Percentiles rank a stretch among this genome's conserved stretches.
These are phyloP conservation scores for Pachysandra terminalis DNA, from an alignment of 164 flowering plant species.

Conservation along the genomic window DNA sequence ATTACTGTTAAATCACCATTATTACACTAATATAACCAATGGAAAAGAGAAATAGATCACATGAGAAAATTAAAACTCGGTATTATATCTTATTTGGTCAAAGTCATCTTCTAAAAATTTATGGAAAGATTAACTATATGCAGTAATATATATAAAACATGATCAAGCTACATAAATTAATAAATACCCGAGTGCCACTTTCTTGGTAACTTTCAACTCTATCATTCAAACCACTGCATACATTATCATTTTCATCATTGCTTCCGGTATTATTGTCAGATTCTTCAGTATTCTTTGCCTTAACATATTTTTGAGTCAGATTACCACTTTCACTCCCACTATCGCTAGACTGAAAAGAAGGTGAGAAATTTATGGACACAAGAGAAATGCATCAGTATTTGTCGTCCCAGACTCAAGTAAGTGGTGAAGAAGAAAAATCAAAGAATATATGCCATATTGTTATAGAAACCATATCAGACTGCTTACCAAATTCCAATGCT, in stretches of 20 bases:
- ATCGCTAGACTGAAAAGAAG: constrained; percentile 53
- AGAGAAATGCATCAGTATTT: neutral
- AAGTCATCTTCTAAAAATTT: neutral
- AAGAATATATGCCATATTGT: too few species aligned
- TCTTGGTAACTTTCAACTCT: constrained; percentile 62
- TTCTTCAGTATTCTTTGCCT: constrained; percentile 34
- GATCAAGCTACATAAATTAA: neutral
- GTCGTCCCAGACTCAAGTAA: too few species aligned
- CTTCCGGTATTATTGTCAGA: constrained; percentile 46
- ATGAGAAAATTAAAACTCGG: too few species aligned
- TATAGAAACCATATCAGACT: neutral
- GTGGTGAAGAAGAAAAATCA: neutral
- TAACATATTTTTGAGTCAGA: constrained; percentile 33
- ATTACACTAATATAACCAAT: too few species aligned
- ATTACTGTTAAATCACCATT: too few species aligned
- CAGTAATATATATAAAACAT: neutral
- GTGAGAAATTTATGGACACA: neutral
- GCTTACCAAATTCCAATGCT: neutral
- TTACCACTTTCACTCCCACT: constrained; percentile 74
- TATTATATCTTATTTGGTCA: too few species aligned
- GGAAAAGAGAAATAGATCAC: too few species aligned
- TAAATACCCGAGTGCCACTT: constrained; percentile 57
- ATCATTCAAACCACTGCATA: constrained; percentile 33
- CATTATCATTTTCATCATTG: constrained; percentile 44
- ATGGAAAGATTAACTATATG: neutral